phyloP scores from a whole-genome alignment of 140 eudicot species.

The Cichorium intybus region DNA sequence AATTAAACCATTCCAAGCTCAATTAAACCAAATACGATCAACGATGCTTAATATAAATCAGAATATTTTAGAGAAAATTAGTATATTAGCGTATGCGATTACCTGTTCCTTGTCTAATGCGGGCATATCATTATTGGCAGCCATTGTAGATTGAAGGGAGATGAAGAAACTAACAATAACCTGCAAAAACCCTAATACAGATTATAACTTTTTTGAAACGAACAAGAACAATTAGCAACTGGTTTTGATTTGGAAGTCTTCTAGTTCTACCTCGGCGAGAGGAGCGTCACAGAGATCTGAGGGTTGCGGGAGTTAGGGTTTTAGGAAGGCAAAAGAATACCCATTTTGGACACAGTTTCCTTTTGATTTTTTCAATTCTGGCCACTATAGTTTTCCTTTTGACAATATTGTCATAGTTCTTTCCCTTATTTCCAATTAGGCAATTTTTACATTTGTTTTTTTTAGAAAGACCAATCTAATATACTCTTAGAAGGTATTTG shows the following conservation, averaged over 20 bases:
- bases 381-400: conserved; percentile 16
- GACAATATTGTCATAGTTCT: neutral
- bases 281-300: conserved; percentile 16
- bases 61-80: too few species aligned
- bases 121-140: conserved; percentile 42
- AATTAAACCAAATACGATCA: too few species aligned
- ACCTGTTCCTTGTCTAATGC: conserved; percentile 74
- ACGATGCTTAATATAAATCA: too few species aligned
- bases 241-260: conserved; percentile 3
- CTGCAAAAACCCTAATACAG: conserved; percentile 8
- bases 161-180: neutral
- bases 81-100: conserved; percentile 1
- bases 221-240: neutral
- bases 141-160: conserved; percentile 37
- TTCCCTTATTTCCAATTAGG: neutral
- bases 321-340: conserved; percentile 16
- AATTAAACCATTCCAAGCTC: neutral
- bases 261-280: neutral
- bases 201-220: neutral
- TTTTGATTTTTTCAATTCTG: neutral
- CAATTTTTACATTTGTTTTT: neutral
- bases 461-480: too few species aligned
- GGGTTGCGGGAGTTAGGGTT: conserved; percentile 25
- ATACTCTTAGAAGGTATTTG: too few species aligned
- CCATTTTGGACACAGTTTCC: neutral